Conservation (phyloP, 116 monocot genomes). For the Iris pallida region DNA sequence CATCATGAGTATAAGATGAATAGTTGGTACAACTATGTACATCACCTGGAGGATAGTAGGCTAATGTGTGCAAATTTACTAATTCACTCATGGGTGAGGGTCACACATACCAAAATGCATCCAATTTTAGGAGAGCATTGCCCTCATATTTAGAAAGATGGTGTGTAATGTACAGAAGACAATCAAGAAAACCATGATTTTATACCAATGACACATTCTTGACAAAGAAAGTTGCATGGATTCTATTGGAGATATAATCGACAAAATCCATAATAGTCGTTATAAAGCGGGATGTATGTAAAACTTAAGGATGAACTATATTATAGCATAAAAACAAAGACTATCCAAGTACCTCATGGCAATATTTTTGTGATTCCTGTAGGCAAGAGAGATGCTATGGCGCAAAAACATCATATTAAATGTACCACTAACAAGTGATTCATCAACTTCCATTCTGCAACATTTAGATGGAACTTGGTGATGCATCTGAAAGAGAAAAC, state of each 20-base stretch:
- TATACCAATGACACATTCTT: no score
- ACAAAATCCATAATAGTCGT: neutral
- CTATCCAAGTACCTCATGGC: slow-evolving; percentile 52
- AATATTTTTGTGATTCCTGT: slow-evolving; percentile 88
- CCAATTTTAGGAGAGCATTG: no score
- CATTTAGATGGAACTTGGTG: slow-evolving; percentile 4
- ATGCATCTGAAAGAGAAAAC: neutral
- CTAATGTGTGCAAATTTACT: no score
- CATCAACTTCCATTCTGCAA: slow-evolving; percentile 81
- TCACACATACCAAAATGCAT: no score
- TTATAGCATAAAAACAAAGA: neutral
- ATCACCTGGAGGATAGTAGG: no score
- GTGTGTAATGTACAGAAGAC: no score
- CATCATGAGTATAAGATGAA: no score
- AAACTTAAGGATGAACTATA: slow-evolving; percentile 3
- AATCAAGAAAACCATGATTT: no score
- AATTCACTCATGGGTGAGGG: no score
- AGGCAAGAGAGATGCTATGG: slow-evolving; percentile 75
- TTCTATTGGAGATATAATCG: neutral
- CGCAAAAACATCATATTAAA: slow-evolving; percentile 90
- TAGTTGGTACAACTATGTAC: no score
- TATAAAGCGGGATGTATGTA: slow-evolving; percentile 1
- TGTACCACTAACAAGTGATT: slow-evolving; percentile 72
- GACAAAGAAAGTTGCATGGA: no score
- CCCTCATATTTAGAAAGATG: no score